Evolutionary conservation across 345 rosid species (phyloP).

Genomic region (Clausena lansium): DNA sequence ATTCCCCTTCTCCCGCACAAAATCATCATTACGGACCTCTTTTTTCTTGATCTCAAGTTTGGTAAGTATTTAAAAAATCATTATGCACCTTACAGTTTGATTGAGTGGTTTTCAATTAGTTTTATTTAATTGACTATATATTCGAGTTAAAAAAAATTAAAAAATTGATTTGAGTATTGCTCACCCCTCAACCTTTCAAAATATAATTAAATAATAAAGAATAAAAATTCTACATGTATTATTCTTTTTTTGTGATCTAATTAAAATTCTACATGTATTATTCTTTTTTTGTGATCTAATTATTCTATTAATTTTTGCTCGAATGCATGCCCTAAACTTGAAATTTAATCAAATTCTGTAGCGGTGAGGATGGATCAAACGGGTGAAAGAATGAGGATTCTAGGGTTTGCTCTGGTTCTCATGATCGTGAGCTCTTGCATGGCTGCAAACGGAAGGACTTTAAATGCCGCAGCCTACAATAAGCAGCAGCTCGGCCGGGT

Average conservation of each 20-base stretch:
- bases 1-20: neutral
- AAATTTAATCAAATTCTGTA: neutral
- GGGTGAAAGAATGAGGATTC: slow-evolving; percentile 20
- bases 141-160: too few relatives aligned
- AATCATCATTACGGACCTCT: neutral
- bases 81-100: accelerated
- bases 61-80: neutral
- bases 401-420: slow-evolving; percentile 22
- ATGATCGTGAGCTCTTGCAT: slow-evolving; percentile 26
- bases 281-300: neutral
- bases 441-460: slow-evolving; percentile 8
- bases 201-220: too few relatives aligned
- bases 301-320: too few relatives aligned
- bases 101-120: too few relatives aligned
- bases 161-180: too few relatives aligned
- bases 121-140: too few relatives aligned
- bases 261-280: neutral
- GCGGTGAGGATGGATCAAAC: neutral
- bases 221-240: neutral
- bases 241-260: neutral
- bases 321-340: neutral
- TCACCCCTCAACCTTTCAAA: too few relatives aligned
- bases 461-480: neutral
- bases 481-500: neutral
- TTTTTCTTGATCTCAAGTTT: neutral